These are phyloP conservation scores for Allium fistulosum DNA, from an alignment of 106 monocot genomes.

Conservation along the genomic window DNA sequence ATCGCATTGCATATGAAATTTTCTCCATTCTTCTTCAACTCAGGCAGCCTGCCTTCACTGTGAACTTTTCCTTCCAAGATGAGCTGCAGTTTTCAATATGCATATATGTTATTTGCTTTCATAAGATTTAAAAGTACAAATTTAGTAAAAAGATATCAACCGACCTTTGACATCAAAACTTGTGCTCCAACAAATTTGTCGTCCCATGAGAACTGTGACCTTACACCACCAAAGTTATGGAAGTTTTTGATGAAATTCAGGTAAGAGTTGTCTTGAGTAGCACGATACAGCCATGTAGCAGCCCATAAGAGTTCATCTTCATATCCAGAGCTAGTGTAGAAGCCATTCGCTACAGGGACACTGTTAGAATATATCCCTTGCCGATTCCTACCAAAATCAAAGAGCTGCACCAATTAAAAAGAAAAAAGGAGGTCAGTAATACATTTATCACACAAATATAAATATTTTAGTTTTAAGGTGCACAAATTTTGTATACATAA, in stretches of 20 bases:
- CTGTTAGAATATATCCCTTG: slow-evolving; percentile 44
- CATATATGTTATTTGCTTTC: too few species aligned
- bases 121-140: too few species aligned
- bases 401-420: slow-evolving; percentile 38
- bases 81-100: too few species aligned
- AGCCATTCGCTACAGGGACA: slow-evolving; percentile 28
- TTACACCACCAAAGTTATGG: slow-evolving; percentile 24
- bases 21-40: too few species aligned
- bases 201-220: slow-evolving; percentile 47
- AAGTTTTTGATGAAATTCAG: slow-evolving; percentile 11
- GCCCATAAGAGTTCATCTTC: slow-evolving; percentile 63
- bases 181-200: slow-evolving; percentile 59
- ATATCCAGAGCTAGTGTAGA: slow-evolving; percentile 61
- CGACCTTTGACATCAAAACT: slow-evolving; percentile 24
- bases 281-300: slow-evolving; percentile 48
- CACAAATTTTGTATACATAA: background rate
- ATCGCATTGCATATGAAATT: too few species aligned
- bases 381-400: slow-evolving; percentile 43
- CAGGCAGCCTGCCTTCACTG: too few species aligned
- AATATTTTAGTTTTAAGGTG: too few species aligned
- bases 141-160: too few species aligned
- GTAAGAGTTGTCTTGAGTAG: slow-evolving; percentile 36
- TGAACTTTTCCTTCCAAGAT: too few species aligned
- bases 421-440: background rate
- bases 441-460: background rate